Evolutionary conservation across 331 rosid genomes (phyloP), one percentile per base, ranked within the genome.

Genomic region (Cucumis variabilis): DNA sequence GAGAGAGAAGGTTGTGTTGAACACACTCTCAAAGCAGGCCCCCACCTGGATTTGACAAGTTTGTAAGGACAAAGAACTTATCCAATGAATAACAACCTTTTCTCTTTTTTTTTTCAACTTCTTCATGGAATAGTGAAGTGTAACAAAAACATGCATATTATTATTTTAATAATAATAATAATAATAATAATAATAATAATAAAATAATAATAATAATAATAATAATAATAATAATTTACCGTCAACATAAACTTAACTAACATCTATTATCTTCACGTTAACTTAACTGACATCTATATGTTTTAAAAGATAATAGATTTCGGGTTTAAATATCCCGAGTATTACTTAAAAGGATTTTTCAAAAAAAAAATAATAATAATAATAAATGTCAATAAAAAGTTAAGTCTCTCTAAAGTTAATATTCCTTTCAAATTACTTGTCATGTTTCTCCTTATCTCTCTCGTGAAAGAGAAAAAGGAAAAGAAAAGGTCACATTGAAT

Each of bases 371-470:
- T 0, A 44, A 44, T 44, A 44, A 44, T 7, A 44, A 44, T 44
- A 66, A 78, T 50, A 19, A 80, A 44, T 15, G 66, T 24, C 66
- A 50, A 7, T 13, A 78, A 78, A 75, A 78, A 78, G 63, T 33
- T 33, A 33, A 33, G 37, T 33, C 1, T 33, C 37, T 78, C n/a
- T 41, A 1, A 23, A 51, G 46, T 78, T 24, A 0, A 48, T 76
- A 48, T 77, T 50, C 63, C 41, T 74, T 76, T 77, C 60, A 46
- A 77, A 46, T 48, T 4, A 13, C 0, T 48, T 48, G 63, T 77
- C 82, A 75, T 48, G 13, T 11, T 24, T 77, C 83, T 76, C 82
- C 48, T 24, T 77, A 6, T 76, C 82, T 76, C 63, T 24, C 63
- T 48, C 13, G 2, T 46, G 0, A 37, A 72, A 58, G 6, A 58